Evolutionary conservation across 2,329 filamentous ascomycete species (phyloP).

Genomic region (Ophiognomonia clavigignenti-juglandacearum): DNA sequence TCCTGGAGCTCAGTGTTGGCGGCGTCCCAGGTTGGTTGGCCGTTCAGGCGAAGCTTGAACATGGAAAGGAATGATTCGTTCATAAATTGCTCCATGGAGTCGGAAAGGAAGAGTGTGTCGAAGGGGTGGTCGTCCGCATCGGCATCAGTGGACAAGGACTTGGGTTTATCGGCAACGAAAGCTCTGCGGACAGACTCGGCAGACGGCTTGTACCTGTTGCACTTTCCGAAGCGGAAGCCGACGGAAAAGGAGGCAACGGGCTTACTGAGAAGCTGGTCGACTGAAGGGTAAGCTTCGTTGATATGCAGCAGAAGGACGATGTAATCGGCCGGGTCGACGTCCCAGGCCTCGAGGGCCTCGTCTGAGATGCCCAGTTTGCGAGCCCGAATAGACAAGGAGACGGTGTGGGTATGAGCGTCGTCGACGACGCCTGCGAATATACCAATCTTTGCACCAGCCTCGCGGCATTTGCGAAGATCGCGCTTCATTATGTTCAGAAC

Average conservation of each 20-base stretch:
- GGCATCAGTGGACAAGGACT: background rate
- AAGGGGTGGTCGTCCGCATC: constrained; percentile 26
- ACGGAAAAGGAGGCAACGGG: constrained; percentile 32
- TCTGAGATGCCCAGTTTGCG: constrained; percentile 67
- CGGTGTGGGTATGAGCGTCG: constrained; percentile 36
- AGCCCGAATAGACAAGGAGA: constrained; percentile 67
- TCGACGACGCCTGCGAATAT: constrained; percentile 45
- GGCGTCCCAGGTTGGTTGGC: constrained; percentile 59
- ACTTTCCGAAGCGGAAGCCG: constrained; percentile 66
- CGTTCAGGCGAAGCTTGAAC: constrained; percentile 51
- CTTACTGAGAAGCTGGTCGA: constrained; percentile 47
- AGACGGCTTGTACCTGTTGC: constrained; percentile 68
- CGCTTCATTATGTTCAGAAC: constrained; percentile 38
- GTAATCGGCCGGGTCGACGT: constrained; percentile 61
- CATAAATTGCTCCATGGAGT: constrained; percentile 64
- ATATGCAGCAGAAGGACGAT: constrained; percentile 69
- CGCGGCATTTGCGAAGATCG: constrained; percentile 58
- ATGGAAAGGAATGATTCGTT: constrained; percentile 59
- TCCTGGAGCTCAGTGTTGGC: constrained; percentile 44
- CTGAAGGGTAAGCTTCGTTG: constrained; percentile 52
- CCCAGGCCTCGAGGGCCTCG: constrained; percentile 75
- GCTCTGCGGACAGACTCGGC: constrained; percentile 31
- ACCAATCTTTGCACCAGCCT: constrained; percentile 67
- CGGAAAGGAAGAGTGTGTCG: constrained; percentile 63
- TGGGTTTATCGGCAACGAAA: constrained; percentile 21